These are phyloP conservation scores for Microdochium bolleyi DNA, from an alignment of 2,329 filamentous ascomycete genomes.

Conservation along the genomic window DNA sequence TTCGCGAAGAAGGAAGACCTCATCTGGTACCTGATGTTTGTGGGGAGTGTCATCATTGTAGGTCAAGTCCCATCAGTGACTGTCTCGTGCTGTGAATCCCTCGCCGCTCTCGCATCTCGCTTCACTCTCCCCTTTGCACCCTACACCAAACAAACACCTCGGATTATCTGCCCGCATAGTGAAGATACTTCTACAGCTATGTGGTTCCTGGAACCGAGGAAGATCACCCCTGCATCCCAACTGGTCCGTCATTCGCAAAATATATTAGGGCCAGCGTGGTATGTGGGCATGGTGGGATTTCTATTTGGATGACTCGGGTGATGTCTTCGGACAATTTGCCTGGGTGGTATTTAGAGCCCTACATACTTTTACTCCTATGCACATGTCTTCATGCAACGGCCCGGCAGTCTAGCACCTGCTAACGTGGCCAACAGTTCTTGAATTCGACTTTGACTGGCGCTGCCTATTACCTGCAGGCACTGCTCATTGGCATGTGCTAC, in stretches of 20 bases:
- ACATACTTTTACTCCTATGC: constrained; percentile 34
- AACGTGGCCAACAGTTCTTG: constrained; percentile 32
- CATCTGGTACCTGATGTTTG: constrained; percentile 71
- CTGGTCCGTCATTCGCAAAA: constrained; percentile 61
- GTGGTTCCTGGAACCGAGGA: constrained; percentile 80
- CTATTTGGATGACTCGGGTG: constrained; percentile 62
- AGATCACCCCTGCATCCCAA: constrained; percentile 63
- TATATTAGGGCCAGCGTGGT: constrained; percentile 51
- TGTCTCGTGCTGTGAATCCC: constrained; percentile 7
- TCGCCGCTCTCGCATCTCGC: constrained; percentile 7
- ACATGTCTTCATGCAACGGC: background rate
- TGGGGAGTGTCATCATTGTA: constrained; percentile 69
- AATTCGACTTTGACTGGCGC: constrained; percentile 44
- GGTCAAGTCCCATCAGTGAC: constrained; percentile 29
- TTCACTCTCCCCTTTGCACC: constrained; percentile 5
- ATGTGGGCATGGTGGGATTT: constrained; percentile 70
- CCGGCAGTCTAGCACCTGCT: constrained; percentile 8
- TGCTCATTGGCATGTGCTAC: constrained; percentile 75
- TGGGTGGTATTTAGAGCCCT: constrained; percentile 56
- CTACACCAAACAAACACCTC: constrained; percentile 43
- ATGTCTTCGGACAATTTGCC: constrained; percentile 44
- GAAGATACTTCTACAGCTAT: constrained; percentile 56
- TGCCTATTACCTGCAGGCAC: constrained; percentile 48
- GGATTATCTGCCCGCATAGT: constrained; percentile 75
- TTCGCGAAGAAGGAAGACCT: constrained; percentile 73